Conservation (phyloP, 2,329 filamentous ascomycete genomes). For the Anisogramma anomala region DNA sequence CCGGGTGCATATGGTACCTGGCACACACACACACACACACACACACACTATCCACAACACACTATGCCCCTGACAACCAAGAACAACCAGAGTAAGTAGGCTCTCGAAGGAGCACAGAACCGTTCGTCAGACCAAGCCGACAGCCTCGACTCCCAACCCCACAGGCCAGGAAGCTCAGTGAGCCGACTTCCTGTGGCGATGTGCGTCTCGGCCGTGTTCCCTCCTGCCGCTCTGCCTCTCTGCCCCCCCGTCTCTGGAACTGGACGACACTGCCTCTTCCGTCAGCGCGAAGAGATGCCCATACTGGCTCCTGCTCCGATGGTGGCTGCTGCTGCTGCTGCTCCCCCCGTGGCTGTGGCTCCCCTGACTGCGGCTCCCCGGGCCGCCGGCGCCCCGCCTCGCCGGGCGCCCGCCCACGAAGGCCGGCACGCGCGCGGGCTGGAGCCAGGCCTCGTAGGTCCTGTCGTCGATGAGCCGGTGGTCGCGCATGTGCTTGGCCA, state of each 20-base stretch:
- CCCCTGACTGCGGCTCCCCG: neutral
- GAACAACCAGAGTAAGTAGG: no score
- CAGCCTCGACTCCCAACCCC: no score
- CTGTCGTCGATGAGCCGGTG: slow-evolving; percentile 20
- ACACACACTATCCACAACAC: no score
- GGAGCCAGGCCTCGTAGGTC: neutral
- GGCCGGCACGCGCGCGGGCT: neutral
- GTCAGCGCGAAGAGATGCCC: neutral
- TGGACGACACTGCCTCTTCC: slow-evolving; percentile 1
- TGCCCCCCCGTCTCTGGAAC: neutral
- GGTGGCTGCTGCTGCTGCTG: neutral
- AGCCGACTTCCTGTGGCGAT: neutral
- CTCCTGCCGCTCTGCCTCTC: neutral
- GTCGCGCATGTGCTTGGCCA: slow-evolving; percentile 28
- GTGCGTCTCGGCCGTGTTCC: neutral
- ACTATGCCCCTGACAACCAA: no score
- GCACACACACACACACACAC: no score
- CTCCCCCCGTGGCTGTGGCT: neutral
- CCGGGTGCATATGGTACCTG: no score
- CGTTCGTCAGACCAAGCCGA: no score
- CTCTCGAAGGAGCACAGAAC: no score
- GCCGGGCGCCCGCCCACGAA: neutral
- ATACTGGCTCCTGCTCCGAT: neutral
- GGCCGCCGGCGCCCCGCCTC: neutral
- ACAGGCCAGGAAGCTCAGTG: no score